Evolutionary conservation across 129 eudicot species (phyloP).

Genomic region (Pseudognaphalium luteoalbum): DNA sequence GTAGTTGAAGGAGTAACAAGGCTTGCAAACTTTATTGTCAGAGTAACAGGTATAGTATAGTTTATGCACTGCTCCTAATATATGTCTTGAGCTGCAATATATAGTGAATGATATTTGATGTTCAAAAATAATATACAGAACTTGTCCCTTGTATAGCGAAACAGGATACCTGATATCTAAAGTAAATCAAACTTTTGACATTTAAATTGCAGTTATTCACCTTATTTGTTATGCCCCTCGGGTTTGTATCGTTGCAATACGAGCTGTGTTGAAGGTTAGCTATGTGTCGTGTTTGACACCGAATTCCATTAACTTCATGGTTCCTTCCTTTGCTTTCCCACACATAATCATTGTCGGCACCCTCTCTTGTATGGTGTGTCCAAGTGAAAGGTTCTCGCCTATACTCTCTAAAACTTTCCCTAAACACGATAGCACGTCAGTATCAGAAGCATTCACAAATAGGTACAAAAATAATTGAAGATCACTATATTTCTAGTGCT

Average conservation of each 20-base stretch:
- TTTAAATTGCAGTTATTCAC: constrained; percentile 33
- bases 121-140: too few relatives aligned
- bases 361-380: constrained; percentile 51
- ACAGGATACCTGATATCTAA: not conserved
- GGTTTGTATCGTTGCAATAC: constrained; percentile 42
- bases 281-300: constrained; percentile 30
- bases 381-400: constrained; percentile 50
- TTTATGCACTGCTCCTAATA: not conserved
- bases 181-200: not conserved
- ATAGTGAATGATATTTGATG: too few relatives aligned
- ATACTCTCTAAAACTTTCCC: constrained; percentile 66
- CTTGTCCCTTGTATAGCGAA: not conserved
- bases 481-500: not conserved
- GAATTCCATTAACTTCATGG: constrained; percentile 35
- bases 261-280: constrained; percentile 40
- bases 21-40: not conserved
- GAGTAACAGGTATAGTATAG: too few relatives aligned
- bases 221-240: constrained; percentile 51
- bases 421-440: constrained; percentile 25
- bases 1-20: not conserved
- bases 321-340: constrained; percentile 57
- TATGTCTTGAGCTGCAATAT: not conserved
- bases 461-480: not conserved
- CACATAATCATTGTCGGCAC: constrained; percentile 32
- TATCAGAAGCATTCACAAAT: not conserved